A percentile compares a stretch with the other conserved stretches of the same genome.
These are phyloP conservation scores for Aspergillus campestris DNA, from an alignment of 495 filamentous ascomycete genomes.

Conservation along the genomic window DNA sequence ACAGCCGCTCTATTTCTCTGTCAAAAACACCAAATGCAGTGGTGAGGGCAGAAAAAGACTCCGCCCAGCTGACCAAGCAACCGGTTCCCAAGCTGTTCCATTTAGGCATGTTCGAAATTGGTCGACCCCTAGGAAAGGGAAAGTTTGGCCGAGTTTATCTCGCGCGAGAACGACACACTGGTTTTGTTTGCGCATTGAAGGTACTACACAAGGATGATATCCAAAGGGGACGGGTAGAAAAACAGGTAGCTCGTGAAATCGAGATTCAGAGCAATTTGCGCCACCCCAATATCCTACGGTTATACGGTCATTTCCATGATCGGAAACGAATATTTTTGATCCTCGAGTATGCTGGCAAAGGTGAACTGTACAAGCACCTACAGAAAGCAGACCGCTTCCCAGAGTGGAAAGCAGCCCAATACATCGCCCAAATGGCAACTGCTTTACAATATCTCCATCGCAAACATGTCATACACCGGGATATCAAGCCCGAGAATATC, in stretches of 20 bases:
- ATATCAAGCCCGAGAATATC: slow-evolving; percentile 98
- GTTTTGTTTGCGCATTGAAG: slow-evolving; percentile 92
- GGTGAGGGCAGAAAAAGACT: neutral
- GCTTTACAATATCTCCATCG: slow-evolving; percentile 84
- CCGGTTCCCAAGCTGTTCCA: slow-evolving; percentile 66
- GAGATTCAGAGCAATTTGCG: slow-evolving; percentile 92
- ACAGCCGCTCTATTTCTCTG: neutral
- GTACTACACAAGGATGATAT: slow-evolving; percentile 90
- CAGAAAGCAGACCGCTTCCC: slow-evolving; percentile 75
- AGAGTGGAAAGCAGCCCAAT: slow-evolving; percentile 89
- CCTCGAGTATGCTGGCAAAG: slow-evolving; percentile 84
- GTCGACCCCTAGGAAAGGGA: slow-evolving; percentile 84
- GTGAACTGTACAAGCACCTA: slow-evolving; percentile 92
- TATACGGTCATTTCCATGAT: slow-evolving; percentile 94
- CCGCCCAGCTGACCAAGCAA: slow-evolving; percentile 25
- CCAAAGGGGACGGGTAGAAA: slow-evolving; percentile 82
- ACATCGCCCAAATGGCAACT: slow-evolving; percentile 91
- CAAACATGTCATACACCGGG: slow-evolving; percentile 95
- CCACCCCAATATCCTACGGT: slow-evolving; percentile 84
- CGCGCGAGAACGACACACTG: slow-evolving; percentile 72
- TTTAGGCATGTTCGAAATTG: slow-evolving; percentile 96
- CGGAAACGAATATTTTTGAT: slow-evolving; percentile 89
- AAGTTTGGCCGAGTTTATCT: slow-evolving; percentile 96
- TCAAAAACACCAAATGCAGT: neutral
- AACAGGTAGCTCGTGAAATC: slow-evolving; percentile 89